These are phyloP conservation scores for Colletotrichum incanum DNA, from an alignment of 2,329 filamentous ascomycete genomes.

Conservation along the genomic window DNA sequence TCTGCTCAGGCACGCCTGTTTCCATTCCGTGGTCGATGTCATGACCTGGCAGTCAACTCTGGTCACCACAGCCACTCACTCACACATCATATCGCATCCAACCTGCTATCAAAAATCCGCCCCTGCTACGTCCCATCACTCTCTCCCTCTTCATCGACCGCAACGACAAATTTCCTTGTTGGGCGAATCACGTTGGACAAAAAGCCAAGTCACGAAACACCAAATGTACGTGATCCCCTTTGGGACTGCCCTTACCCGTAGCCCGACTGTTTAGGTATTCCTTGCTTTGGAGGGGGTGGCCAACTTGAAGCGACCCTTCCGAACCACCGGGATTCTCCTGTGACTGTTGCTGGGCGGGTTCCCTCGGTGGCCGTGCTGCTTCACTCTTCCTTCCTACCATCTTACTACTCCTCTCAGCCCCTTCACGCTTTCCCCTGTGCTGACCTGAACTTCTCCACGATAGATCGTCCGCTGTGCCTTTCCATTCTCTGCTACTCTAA, in stretches of 20 bases:
- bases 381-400: slow-evolving; percentile 40
- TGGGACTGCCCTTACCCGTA: slow-evolving; percentile 51
- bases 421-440: slow-evolving; percentile 10
- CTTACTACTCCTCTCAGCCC: slow-evolving; percentile 29
- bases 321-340: slow-evolving; percentile 45
- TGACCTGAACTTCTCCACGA: slow-evolving; percentile 35
- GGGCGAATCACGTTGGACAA: slow-evolving; percentile 46
- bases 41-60: slow-evolving; percentile 20
- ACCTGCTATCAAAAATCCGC: slow-evolving; percentile 15
- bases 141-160: neutral
- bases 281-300: slow-evolving; percentile 46
- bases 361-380: slow-evolving; percentile 42
- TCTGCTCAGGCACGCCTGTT: slow-evolving; percentile 18
- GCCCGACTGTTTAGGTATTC: slow-evolving; percentile 52
- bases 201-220: slow-evolving; percentile 57
- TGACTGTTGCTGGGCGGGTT: slow-evolving; percentile 48
- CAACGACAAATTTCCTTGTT: slow-evolving; percentile 40
- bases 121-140: slow-evolving; percentile 9
- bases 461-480: slow-evolving; percentile 32
- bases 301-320: slow-evolving; percentile 47
- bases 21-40: slow-evolving; percentile 30
- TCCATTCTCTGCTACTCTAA: slow-evolving; percentile 35
- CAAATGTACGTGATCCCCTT: slow-evolving; percentile 59
- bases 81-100: slow-evolving; percentile 8
- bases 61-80: slow-evolving; percentile 11